Percentiles rank a stretch among this genome's conserved stretches.
phyloP scores from a whole-genome alignment of 805 yeast genomes.

The Nakazawaea peltata region DNA sequence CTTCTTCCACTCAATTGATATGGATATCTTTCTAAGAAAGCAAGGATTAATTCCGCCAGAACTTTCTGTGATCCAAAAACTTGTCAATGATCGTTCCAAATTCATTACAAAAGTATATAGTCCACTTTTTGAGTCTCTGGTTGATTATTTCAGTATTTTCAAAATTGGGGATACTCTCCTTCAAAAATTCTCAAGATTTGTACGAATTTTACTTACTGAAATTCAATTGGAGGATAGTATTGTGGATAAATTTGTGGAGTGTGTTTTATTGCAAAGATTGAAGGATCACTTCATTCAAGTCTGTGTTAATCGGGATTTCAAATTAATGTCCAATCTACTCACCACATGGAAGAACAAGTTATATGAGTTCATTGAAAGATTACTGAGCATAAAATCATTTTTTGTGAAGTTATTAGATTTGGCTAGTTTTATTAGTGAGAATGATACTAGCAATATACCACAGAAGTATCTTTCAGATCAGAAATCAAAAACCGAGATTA shows the following conservation, averaged over 20 bases:
- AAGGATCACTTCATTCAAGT: background rate
- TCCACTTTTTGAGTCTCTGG: too few relatives aligned
- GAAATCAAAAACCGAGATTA: background rate
- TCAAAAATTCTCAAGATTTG: background rate
- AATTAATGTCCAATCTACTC: background rate
- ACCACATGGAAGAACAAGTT: slow-evolving; percentile 2
- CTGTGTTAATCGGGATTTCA: background rate
- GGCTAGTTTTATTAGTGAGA: too few relatives aligned
- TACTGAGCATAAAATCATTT: slow-evolving; percentile 1
- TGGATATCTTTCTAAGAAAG: slow-evolving; percentile 3
- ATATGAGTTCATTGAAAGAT: background rate
- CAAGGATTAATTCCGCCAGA: slow-evolving; percentile 8
- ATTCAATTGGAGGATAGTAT: background rate
- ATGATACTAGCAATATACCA: too few relatives aligned
- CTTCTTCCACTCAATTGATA: slow-evolving; percentile 7
- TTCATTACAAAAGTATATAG: too few relatives aligned
- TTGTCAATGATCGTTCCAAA: too few relatives aligned
- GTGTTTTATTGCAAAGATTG: background rate
- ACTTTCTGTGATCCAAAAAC: slow-evolving; percentile 10
- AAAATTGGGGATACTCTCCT: background rate
- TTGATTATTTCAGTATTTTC: slow-evolving; percentile 25
- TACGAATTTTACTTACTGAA: slow-evolving; percentile 1
- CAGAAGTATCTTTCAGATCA: background rate
- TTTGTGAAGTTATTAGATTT: slow-evolving; percentile 5
- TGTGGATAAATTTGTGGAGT: slow-evolving; percentile 2